Evolutionary conservation across 441 rosid species (phyloP), one percentile per base, ranked within the genome.

Genomic region (Adansonia rubrostipa): DNA sequence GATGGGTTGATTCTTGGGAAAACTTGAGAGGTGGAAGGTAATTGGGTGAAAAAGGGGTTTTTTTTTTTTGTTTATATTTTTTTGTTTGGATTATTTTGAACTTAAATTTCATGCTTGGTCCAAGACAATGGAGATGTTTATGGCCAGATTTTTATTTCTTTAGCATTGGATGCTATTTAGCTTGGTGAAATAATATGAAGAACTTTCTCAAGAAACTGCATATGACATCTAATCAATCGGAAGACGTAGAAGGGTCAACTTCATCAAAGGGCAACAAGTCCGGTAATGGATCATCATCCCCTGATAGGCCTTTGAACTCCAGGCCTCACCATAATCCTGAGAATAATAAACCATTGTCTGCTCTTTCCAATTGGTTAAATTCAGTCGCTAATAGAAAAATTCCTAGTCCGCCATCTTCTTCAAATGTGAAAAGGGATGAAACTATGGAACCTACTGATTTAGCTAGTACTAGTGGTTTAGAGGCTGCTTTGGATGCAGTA

Each of bases 131-230:
- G 92, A 88, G 89, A 85, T 82, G 92, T 80, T 80, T 84, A 78
- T 82, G 86, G 90, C 87, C 85, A 81, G 89, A 88, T 84, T 89
- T 84, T 83, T 83, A 82, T 51, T 86, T 69, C 84, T 82, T 83
- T 91, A 87, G 87, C 85, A 87, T 87, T 86, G 83, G 78, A 65
- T 58, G 64, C 53, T 64, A 71, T 56, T 36, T 36, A 66, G 81
- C 58, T 77, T 79, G 62, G 75, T 80, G 82, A 84, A 77, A 68
- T 84, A 92, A 80, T 71, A 96, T 96, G 99, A 96, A 91, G 97
- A 93, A 87, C 81, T 78, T 96, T 81, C 85, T 96, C 7, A 96
- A 94, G 92, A 96, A 92, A 85, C 88, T 96, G 51, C 97, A 92
- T 77, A 87, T 90, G 73, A 85, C 84, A 81, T 82, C 93, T 5